Conservation (phyloP, 306 rosid genomes). For the Cicer yamashitae region DNA sequence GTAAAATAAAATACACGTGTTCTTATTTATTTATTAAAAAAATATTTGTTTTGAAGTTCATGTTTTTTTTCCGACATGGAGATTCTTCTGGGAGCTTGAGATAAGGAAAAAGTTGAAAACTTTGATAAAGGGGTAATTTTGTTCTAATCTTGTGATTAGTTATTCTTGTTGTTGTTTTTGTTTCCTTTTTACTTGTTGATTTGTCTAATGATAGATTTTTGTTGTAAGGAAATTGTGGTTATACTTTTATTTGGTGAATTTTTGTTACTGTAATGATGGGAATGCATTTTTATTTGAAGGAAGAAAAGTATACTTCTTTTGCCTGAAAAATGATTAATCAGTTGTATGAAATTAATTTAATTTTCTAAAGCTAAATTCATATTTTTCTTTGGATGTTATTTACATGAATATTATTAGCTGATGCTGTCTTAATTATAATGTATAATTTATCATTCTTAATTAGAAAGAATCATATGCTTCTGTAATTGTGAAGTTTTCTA, state of each 20-base stretch:
- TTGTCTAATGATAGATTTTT: slow-evolving; percentile 34
- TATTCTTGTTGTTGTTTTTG: slow-evolving; percentile 26
- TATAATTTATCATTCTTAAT: slow-evolving; percentile 12
- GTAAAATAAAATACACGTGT: background rate
- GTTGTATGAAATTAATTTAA: slow-evolving; percentile 7
- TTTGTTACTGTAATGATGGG: slow-evolving; percentile 8
- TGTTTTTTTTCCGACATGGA: slow-evolving; percentile 36
- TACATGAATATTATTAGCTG: slow-evolving; percentile 9
- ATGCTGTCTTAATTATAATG: slow-evolving; percentile 25
- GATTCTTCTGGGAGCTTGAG: slow-evolving; percentile 41
- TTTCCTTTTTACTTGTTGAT: slow-evolving; percentile 20
- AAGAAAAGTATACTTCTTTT: slow-evolving; percentile 18
- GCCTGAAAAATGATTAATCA: slow-evolving; percentile 38
- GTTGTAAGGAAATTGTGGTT: slow-evolving; percentile 34
- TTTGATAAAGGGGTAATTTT: slow-evolving; percentile 35
- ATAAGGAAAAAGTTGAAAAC: slow-evolving; percentile 42
- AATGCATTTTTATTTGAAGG: slow-evolving; percentile 34
- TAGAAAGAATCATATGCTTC: slow-evolving; percentile 3
- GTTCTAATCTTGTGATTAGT: slow-evolving; percentile 15
- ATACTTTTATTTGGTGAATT: slow-evolving; percentile 13
- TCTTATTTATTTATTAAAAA: background rate
- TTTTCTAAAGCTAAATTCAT: slow-evolving; percentile 30
- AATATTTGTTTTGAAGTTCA: slow-evolving; percentile 25
- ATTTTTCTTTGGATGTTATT: slow-evolving; percentile 32
- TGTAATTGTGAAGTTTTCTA: background rate